A percentile compares a stretch with the other conserved stretches of the same genome.
phyloP scores from a whole-genome alignment of 805 yeast species.

The Myxozyma kluyveri region DNA sequence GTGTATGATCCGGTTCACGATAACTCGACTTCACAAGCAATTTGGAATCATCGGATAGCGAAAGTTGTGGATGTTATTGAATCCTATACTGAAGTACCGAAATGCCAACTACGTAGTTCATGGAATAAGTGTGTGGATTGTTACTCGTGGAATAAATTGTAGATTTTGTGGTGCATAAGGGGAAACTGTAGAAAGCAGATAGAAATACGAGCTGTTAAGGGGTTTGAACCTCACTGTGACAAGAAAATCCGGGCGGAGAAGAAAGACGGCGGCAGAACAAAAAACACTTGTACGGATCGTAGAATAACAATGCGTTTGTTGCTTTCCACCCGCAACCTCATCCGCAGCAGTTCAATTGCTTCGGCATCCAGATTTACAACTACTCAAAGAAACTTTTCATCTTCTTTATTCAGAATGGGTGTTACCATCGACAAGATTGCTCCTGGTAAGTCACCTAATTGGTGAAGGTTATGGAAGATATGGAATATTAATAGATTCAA shows the following conservation, averaged over 20 bases:
- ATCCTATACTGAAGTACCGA: slow-evolving; percentile 72
- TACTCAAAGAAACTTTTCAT: no score
- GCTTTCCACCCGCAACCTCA: no score
- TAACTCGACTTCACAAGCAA: slow-evolving; percentile 84
- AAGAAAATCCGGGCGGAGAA: neutral
- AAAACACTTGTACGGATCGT: neutral
- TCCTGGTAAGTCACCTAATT: slow-evolving; percentile 39
- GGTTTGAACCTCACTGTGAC: no score
- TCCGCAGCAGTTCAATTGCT: no score
- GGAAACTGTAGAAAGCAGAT: neutral
- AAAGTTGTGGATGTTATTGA: slow-evolving; percentile 76
- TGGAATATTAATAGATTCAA: no score
- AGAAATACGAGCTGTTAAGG: no score
- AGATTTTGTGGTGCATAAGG: neutral
- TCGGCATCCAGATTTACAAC: slow-evolving; percentile 12
- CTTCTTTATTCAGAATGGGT: slow-evolving; percentile 38
- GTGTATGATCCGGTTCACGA: slow-evolving; percentile 87
- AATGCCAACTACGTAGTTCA: slow-evolving; percentile 43
- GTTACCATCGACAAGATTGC: slow-evolving; percentile 40
- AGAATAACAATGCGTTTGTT: no score
- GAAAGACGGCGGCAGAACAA: neutral
- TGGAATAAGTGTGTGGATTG: slow-evolving; percentile 24
- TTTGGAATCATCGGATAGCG: slow-evolving; percentile 85
- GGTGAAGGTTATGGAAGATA: no score
- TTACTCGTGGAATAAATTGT: slow-evolving; percentile 22